phyloP scores from a whole-genome alignment of 805 yeast genomes.

The Yarrowia osloensis region DNA sequence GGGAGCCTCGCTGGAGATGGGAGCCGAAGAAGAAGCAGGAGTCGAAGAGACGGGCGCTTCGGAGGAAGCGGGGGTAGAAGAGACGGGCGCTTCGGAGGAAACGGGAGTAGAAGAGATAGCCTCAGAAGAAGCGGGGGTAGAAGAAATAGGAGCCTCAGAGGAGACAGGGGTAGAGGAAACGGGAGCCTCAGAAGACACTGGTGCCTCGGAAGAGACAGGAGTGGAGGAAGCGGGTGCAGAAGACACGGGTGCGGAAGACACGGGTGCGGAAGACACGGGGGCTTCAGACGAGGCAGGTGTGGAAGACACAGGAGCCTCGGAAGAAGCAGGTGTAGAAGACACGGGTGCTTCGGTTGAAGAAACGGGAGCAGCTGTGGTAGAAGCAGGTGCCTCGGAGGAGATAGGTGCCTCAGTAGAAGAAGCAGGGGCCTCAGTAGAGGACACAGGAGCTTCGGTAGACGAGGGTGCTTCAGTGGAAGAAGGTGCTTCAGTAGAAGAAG shows the following conservation, averaged over 20 bases:
- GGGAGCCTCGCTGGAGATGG: neutral
- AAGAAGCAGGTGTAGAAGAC: neutral
- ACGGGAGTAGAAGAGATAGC: neutral
- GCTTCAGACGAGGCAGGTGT: neutral
- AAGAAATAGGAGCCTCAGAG: neutral
- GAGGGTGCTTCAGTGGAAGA: neutral
- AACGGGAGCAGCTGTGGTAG: neutral
- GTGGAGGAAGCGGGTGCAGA: neutral
- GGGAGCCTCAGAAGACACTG: neutral
- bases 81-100: neutral
- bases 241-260: neutral
- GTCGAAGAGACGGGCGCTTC: neutral
- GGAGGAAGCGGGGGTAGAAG: neutral
- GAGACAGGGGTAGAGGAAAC: neutral
- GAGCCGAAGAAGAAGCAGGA: neutral
- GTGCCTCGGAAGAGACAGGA: neutral
- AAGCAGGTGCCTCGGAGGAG: neutral
- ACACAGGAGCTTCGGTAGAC: neutral
- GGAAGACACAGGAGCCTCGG: neutral
- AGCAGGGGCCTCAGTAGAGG: neutral
- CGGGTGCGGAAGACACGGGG: neutral
- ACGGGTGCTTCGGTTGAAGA: neutral
- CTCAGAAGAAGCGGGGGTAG: neutral
- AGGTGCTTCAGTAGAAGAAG: neutral
- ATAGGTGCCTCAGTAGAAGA: neutral